Evolutionary conservation across 2,329 filamentous ascomycete species (phyloP).

Genomic region (Botryotinia calthae): DNA sequence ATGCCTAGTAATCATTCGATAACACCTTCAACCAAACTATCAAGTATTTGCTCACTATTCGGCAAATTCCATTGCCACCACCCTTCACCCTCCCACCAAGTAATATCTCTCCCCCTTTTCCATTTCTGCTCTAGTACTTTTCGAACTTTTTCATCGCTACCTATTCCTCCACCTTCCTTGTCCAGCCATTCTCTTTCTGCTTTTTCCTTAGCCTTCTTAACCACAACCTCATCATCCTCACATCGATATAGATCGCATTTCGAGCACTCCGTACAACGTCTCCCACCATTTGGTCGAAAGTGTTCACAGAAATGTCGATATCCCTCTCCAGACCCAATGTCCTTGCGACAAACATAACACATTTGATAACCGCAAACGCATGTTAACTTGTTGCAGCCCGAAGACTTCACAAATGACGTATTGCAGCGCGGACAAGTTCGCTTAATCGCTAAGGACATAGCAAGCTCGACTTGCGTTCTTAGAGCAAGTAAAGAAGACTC

Average conservation of each 20-base stretch:
- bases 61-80: conserved; percentile 33
- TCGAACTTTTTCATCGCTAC: conserved; percentile 55
- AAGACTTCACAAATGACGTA: conserved; percentile 87
- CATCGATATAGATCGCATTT: conserved; percentile 71
- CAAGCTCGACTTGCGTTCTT: conserved; percentile 85
- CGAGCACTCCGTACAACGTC: conserved; percentile 74
- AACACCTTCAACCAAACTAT: conserved; percentile 36
- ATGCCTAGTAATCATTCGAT: conserved; percentile 29
- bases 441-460: conserved; percentile 91
- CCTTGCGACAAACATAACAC: conserved; percentile 93
- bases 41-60: conserved; percentile 35
- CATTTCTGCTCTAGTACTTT: conserved; percentile 54
- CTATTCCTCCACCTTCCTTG: conserved; percentile 58
- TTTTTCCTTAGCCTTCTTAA: conserved; percentile 65
- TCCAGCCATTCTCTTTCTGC: conserved; percentile 71
- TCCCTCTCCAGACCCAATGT: conserved; percentile 66
- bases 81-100: conserved; percentile 30
- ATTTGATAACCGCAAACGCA: conserved; percentile 96
- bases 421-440: conserved; percentile 90
- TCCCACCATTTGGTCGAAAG: conserved; percentile 78
- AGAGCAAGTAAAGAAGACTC: conserved; percentile 78
- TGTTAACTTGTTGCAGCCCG: conserved; percentile 94
- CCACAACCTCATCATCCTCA: conserved; percentile 69
- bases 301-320: conserved; percentile 97
- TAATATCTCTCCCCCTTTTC: conserved; percentile 28